phyloP scores from a whole-genome alignment of 2,329 filamentous ascomycete genomes.

The Sclerotinia glacialis region DNA sequence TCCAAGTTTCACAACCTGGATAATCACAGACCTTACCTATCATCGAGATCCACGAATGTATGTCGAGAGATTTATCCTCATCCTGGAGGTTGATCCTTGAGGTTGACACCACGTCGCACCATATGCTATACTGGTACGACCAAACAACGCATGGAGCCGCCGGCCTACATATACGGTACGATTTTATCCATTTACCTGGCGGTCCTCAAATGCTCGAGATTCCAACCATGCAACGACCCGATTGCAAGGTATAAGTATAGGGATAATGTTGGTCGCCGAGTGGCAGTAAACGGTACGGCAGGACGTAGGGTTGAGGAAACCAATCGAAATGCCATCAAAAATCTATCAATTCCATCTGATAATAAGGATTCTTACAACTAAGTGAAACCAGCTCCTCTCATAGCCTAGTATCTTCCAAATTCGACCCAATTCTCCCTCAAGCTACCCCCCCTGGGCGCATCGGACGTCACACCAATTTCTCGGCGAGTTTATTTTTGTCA shows the following conservation, averaged over 20 bases:
- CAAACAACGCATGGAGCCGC: constrained; percentile 18
- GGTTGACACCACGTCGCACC: constrained; percentile 11
- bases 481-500: constrained; percentile 16
- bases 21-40: constrained; percentile 12
- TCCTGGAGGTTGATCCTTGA: constrained; percentile 7
- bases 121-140: constrained; percentile 8
- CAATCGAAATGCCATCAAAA: not conserved
- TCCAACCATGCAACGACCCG: constrained; percentile 15
- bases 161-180: constrained; percentile 19
- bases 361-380: not conserved
- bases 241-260: constrained; percentile 10
- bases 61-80: constrained; percentile 2
- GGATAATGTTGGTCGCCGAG: constrained; percentile 20
- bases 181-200: constrained; percentile 17
- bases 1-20: constrained; percentile 2
- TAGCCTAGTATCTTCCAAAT: not conserved
- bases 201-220: constrained; percentile 10
- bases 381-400: not conserved
- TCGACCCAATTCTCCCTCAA: not conserved
- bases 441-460: not conserved
- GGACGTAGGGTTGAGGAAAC: not conserved
- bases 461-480: constrained; percentile 4
- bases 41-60: constrained; percentile 20
- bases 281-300: constrained; percentile 18
- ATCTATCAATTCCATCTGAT: constrained; percentile 15